Evolutionary conservation across 371 early-diverging fungal species (phyloP).

Genomic region (Mucor indicus): DNA sequence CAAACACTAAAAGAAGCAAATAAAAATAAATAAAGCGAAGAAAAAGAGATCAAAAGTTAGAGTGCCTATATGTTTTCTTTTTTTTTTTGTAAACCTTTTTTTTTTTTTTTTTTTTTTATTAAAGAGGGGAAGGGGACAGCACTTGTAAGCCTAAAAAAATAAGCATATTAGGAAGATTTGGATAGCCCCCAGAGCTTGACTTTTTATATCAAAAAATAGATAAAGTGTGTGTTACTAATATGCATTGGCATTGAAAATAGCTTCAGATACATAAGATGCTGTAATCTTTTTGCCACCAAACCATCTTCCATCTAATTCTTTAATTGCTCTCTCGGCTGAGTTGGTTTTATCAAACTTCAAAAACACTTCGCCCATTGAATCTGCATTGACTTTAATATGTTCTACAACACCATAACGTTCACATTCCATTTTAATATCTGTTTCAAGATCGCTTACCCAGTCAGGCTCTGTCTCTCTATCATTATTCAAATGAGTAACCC

Average conservation of each 20-base stretch:
- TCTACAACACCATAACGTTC: slow-evolving; percentile 74
- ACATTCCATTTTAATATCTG: slow-evolving; percentile 86
- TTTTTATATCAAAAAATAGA: too few relatives aligned
- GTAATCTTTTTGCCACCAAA: slow-evolving; percentile 74
- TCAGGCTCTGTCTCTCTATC: slow-evolving; percentile 79
- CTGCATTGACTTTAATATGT: slow-evolving; percentile 74
- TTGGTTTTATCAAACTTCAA: slow-evolving; percentile 72
- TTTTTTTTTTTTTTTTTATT: too few relatives aligned
- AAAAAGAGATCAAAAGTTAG: too few relatives aligned
- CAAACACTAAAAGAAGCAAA: too few relatives aligned
- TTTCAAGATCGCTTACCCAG: slow-evolving; percentile 87
- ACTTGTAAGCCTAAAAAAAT: too few relatives aligned
- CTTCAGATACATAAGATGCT: slow-evolving; percentile 72
- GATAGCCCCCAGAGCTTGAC: too few relatives aligned
- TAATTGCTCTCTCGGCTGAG: slow-evolving; percentile 67
- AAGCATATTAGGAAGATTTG: too few relatives aligned
- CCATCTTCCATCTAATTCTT: slow-evolving; percentile 72
- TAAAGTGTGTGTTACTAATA: slow-evolving; percentile 8
- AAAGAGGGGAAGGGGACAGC: too few relatives aligned
- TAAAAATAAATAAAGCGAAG: too few relatives aligned
- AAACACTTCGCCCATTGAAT: slow-evolving; percentile 76
- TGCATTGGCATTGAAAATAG: slow-evolving; percentile 63
- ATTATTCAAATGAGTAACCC: background rate
- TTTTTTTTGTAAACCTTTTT: too few relatives aligned
- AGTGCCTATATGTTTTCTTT: too few relatives aligned